Evolutionary conservation across 441 rosid species (phyloP), one percentile per base, ranked within the genome.

Genomic region (Biscutella laevigata): DNA sequence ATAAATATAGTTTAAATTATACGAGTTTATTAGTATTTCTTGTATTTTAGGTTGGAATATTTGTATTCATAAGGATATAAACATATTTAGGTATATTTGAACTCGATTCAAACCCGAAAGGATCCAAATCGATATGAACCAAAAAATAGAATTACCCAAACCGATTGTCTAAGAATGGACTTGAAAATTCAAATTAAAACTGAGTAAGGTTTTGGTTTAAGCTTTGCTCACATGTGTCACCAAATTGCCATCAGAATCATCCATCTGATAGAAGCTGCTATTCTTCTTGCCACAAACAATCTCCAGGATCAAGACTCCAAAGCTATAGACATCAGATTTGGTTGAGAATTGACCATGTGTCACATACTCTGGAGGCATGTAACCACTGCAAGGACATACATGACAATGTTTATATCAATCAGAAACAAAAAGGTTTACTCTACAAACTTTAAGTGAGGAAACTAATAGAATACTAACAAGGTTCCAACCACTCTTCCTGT

Each of bases 401-500:
- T 30, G 4, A 16, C 0, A 21, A 6, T 14, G 10, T 13, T 39
- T 36, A 46, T 7, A 9, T 32, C 21, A 5, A 24, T 27, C 3
- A 12, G 2, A 10, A 30, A 21, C 13, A 2, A 28, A 27, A 19
- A 5, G 4, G 11, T 5, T 2, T n/a, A 4, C 2, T 2, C 4
- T 8, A 3, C 7, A 44, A 6, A 3, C 4, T 9, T 34, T 4
- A 35, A 6, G 22, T 26, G n/a, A n/a, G 9, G 40, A 20, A 2
- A 8, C 4, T 50, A 49, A 4, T 32, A 17, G 17, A 43, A 2
- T 40, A 19, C 77, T 73, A 56, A 71, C 87, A 65, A 76, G 11
- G 87, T 78, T 14, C 84, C 84, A 0, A 74, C 78, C 2, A 83
- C 66, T 48, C 67, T 64, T 14, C 34, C 6, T 17, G 85, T 75